Base-by-base conservation (phyloP, 2,329 filamentous ascomycete species). In the Sporothrix sp. region DNA sequence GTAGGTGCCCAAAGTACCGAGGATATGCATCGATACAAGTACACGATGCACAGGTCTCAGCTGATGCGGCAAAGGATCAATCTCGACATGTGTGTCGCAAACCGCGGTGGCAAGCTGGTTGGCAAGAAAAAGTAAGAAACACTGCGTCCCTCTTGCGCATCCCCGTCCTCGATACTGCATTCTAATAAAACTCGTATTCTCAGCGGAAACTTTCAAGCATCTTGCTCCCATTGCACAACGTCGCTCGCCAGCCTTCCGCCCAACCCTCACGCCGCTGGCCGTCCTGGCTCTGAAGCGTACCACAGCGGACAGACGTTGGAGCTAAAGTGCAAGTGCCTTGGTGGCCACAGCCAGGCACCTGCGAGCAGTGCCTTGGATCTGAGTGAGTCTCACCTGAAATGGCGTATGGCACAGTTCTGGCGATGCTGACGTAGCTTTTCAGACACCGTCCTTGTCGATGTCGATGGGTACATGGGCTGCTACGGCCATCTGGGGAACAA, bases 371-470 rank as follows among this genome's bases (percentile, higher is more conserved):
- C 43, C 1, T 46, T 64, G 6, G 58, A 64, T 23, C 49, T 64
- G 28, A 60, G 62, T 63, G 36, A 49, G 60, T 52, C 7, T 3
- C 10, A 37, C 10, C 13, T 3, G 16, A 7, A 3, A 30, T n/a
- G 7, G 7, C 3, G 10, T 9, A 6, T 32, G 10, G 11, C 20
- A 10, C n/a, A 18, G 30, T 10, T 35, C 7, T 36, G 25, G 10
- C 7, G 9, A 14, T 14, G 21, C 21, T 28, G 16, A 38, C 16
- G n/a, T n/a, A 16, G 4, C 1, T n/a, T 3, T 16, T 16, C 6
- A 70, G 68, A 70, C 54, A 57, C 57, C 5, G 45, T 67, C 16
- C 50, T 71, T 25, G 65, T 62, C 57, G 65, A 70, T 50, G 58
- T 60, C 7, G 57, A 70, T 37, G 68, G 68, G 5, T 54, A 55